A percentile compares a stretch with the other conserved stretches of the same genome.
phyloP scores from a whole-genome alignment of 106 monocot species.

The Phalaenopsis aphrodite region DNA sequence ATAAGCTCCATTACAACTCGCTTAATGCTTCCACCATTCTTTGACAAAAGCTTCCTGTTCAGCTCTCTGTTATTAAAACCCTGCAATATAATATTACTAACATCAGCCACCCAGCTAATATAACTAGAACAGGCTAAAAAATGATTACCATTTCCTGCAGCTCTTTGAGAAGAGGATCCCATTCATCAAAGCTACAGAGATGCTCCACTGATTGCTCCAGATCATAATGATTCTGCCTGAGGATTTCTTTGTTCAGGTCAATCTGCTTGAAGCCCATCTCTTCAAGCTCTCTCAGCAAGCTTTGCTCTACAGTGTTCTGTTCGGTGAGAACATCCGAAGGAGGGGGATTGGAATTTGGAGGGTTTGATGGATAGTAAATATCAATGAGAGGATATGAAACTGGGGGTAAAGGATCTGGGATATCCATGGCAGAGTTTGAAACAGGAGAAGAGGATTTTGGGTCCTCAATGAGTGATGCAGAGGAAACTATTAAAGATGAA shows the following conservation, averaged over 20 bases:
- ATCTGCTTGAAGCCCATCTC: constrained; percentile 80
- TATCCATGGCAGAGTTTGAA: background rate
- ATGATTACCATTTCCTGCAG: constrained; percentile 28
- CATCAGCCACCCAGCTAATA: background rate
- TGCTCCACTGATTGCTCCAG: constrained; percentile 67
- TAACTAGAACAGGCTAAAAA: no score
- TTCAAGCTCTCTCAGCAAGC: constrained; percentile 61
- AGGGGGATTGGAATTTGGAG: background rate
- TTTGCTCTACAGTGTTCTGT: constrained; percentile 31
- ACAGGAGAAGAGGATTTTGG: background rate
- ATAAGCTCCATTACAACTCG: constrained; percentile 48
- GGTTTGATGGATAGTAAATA: background rate
- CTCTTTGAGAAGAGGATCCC: constrained; percentile 80
- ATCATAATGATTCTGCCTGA: constrained; percentile 68
- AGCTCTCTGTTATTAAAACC: constrained; percentile 44
- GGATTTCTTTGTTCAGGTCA: constrained; percentile 81
- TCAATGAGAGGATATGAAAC: constrained; percentile 29
- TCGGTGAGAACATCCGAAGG: background rate
- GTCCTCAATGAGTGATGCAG: background rate
- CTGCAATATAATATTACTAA: background rate
- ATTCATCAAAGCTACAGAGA: constrained; percentile 64
- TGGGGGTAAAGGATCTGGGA: background rate
- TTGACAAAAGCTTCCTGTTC: constrained; percentile 73
- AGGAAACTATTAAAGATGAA: background rate
- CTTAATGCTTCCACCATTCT: constrained; percentile 31